Base-by-base conservation (phyloP, 495 filamentous ascomycete species). In the Penicillium canescens region DNA sequence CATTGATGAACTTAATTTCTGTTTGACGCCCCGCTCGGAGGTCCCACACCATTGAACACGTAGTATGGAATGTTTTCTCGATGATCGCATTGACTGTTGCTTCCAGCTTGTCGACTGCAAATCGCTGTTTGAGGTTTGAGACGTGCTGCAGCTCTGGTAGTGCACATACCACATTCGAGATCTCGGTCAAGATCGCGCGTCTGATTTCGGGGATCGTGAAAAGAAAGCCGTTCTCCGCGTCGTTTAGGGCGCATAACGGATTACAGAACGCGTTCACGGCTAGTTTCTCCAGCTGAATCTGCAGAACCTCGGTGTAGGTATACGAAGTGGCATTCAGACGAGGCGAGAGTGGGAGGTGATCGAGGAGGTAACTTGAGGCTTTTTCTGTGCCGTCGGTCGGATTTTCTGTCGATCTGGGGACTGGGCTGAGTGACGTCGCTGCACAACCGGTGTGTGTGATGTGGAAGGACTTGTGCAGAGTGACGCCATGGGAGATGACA, bases 1-100 rank as follows among this genome's bases (percentile, higher is more conserved):
- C 88, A 70, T 90, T 92, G 54, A 91, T 85, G 56, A 86, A 90
- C n/a, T 82, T 77, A 40, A 92, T 79, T 69, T 91, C 89, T 5
- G 87, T 91, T 54, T 71, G 57, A 57, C 78, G 77, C 3, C 82
- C 82, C 6, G 70, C 70, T 24, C 73, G 61, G 34, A 89, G 77
- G 67, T 92, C 87, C 66, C 88, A 86, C 23, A 87, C 61, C 89
- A 92, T 93, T 10, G 79, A 83, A 55, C 83, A 87, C 40, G 78
- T 79, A 61, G 90, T 90, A 34, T 78, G 70, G 3, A 64, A 69
- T 5, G 83, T 90, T 55, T 74, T 75, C 9, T 70, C 57, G 11
- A 78, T 79, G 3, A 88, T 79, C 14, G 63, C 42, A 14, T 82
- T 70, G 3, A 83, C 78, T 21, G 77, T 61, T 10, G 68, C 70